These are phyloP conservation scores for Diaporthe vexans DNA, from an alignment of 2,329 filamentous ascomycete species.

Conservation along the genomic window DNA sequence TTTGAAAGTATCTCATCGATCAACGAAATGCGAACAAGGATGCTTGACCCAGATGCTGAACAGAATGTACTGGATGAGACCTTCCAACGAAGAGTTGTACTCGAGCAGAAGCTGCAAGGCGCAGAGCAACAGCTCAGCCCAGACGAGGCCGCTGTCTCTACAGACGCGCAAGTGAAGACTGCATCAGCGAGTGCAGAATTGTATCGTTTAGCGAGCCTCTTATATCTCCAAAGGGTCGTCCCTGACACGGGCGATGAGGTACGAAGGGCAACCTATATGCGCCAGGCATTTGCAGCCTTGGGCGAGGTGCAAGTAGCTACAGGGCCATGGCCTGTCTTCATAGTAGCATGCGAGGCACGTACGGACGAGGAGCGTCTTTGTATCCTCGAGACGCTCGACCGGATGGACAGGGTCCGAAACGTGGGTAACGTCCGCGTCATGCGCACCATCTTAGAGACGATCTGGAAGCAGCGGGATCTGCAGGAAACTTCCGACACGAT, in stretches of 20 bases:
- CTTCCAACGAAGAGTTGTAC: neutral
- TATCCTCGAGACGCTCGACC: neutral
- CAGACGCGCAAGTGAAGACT: neutral
- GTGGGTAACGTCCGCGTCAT: constrained; percentile 1
- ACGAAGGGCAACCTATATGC: neutral
- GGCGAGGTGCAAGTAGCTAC: neutral
- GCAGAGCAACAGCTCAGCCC: neutral
- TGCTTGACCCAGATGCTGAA: neutral
- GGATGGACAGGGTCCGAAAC: constrained; percentile 2
- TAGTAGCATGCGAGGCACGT: neutral
- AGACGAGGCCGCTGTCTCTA: neutral
- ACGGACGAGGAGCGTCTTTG: neutral
- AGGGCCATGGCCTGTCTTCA: neutral
- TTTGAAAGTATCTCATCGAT: neutral
- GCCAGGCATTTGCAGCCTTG: neutral
- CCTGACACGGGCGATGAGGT: neutral
- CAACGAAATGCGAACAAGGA: neutral
- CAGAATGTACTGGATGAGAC: neutral
- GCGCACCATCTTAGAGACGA: neutral
- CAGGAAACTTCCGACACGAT: neutral
- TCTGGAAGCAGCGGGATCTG: constrained; percentile 12
- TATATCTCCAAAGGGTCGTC: neutral
- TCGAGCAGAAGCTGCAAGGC: neutral
- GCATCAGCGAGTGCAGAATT: neutral
- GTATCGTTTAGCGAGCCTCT: neutral